Evolutionary conservation across 2,329 filamentous ascomycete species (phyloP).

Genomic region (Colletotrichum sp.): DNA sequence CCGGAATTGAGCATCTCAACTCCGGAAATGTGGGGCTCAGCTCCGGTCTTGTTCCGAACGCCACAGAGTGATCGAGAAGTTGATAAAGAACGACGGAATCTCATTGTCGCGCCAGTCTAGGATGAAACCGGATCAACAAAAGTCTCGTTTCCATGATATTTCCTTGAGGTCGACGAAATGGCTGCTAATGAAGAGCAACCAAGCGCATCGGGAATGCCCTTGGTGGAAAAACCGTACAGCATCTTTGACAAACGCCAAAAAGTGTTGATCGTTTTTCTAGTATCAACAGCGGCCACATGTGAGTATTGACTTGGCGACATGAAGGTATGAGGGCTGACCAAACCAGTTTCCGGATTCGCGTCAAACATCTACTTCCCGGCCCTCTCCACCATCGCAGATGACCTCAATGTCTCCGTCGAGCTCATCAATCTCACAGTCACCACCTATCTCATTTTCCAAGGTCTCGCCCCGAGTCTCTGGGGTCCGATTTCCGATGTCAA

Average conservation of each 20-base stretch:
- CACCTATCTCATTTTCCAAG: slow-evolving; percentile 55
- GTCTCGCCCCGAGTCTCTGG: slow-evolving; percentile 55
- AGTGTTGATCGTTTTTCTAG: slow-evolving; percentile 48
- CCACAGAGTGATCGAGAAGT: neutral
- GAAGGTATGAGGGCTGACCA: neutral
- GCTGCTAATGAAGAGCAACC: neutral
- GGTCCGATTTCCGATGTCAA: slow-evolving; percentile 52
- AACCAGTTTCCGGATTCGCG: slow-evolving; percentile 42
- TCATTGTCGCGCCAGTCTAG: neutral
- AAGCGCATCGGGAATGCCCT: neutral
- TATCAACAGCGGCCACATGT: slow-evolving; percentile 57
- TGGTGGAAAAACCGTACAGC: slow-evolving; percentile 44
- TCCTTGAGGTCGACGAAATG: neutral
- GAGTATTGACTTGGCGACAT: slow-evolving; percentile 13
- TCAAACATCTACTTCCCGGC: slow-evolving; percentile 57
- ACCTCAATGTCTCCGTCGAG: slow-evolving; percentile 42
- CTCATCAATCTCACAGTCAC: slow-evolving; percentile 50
- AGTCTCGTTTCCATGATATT: fast-evolving
- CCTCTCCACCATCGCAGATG: slow-evolving; percentile 45
- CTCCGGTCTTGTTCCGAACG: neutral
- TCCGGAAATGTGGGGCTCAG: slow-evolving; percentile 10
- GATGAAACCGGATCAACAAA: fast-evolving
- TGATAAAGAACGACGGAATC: neutral
- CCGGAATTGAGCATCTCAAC: neutral
- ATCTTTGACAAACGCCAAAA: slow-evolving; percentile 57